Base-by-base conservation (phyloP, 2,329 filamentous ascomycete genomes). In the Alternaria infectoria region DNA sequence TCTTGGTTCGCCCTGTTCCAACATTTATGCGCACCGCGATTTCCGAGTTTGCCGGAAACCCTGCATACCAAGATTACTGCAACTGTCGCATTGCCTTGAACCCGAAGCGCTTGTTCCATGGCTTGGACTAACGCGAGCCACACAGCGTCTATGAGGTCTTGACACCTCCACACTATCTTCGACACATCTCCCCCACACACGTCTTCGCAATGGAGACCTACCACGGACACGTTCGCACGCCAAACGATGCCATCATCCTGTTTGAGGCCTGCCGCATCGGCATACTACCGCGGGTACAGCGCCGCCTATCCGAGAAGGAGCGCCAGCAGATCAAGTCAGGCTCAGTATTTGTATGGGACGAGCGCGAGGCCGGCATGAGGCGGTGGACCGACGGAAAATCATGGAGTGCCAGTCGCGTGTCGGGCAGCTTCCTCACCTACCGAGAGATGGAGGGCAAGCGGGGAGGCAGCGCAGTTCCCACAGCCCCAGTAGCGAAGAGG, bases 271-370 rank as follows among this genome's bases (percentile, higher is more conserved):
- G 95, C 81, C 88, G 95, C 68, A 86, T 97, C 49, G 96, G 96
- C 58, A 85, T 97, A 52, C 84, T 98, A 51, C 96, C 96, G 28
- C 89, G 96, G 69, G 96, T 99, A 6, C 96, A 98, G 83, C 88
- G 96, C 71, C 88, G 96, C 73, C 83, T 97, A 63, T 98, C 96
- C 3, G 96, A 99, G 81, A 98, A 98, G 83, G 96, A 99, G 83
- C 89, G 96, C 65, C 94, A 97, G 78, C 93, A 93, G 5, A 99
- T 99, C 79, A 91, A 93, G 76, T 97, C 95, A 1, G 96, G 96
- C 46, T 99, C 96, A 0, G 95, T 99, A 4, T 99, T 98, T 75
- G 96, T 99, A n/a, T 99, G 96, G 96, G 96, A 99, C 80, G 96
- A 99, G 84, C 87, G 95, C 72, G 96, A 99, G 84, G 96, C 96